Conservation (phyloP, 129 eudicot genomes). For the Tanacetum coccineum region DNA sequence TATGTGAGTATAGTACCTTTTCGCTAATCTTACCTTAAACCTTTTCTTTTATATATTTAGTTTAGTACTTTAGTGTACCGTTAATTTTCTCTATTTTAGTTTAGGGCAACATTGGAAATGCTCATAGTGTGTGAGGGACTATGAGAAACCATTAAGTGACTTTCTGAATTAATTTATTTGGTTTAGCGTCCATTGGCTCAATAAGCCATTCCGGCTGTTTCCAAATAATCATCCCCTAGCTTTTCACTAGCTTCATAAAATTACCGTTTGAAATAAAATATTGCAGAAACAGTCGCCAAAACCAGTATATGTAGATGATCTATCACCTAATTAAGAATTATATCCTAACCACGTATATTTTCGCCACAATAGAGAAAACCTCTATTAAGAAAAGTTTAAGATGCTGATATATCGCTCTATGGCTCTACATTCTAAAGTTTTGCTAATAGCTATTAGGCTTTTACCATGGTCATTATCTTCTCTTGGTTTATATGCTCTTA, state of each 20-base stretch:
- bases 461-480: conserved; percentile 7
- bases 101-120: not conserved
- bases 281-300: too few relatives aligned
- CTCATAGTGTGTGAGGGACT: not conserved
- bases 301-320: too few relatives aligned
- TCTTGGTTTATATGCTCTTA: not conserved
- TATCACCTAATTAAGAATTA: too few relatives aligned
- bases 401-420: not conserved
- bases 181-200: not conserved
- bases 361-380: not conserved
- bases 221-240: too few relatives aligned
- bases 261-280: too few relatives aligned
- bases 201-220: too few relatives aligned
- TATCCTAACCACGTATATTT: too few relatives aligned
- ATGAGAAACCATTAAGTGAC: not conserved
- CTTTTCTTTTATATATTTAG: not conserved
- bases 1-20: not conserved
- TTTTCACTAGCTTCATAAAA: too few relatives aligned
- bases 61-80: not conserved
- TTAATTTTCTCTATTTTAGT: not conserved
- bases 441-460: not conserved
- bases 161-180: not conserved
- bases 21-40: not conserved
- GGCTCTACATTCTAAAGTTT: not conserved
- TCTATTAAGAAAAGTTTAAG: not conserved